Evolutionary conservation across 2,329 filamentous ascomycete genomes (phyloP), one percentile per base, ranked within the genome.

Genomic region (Xylariomycetidae sp.): DNA sequence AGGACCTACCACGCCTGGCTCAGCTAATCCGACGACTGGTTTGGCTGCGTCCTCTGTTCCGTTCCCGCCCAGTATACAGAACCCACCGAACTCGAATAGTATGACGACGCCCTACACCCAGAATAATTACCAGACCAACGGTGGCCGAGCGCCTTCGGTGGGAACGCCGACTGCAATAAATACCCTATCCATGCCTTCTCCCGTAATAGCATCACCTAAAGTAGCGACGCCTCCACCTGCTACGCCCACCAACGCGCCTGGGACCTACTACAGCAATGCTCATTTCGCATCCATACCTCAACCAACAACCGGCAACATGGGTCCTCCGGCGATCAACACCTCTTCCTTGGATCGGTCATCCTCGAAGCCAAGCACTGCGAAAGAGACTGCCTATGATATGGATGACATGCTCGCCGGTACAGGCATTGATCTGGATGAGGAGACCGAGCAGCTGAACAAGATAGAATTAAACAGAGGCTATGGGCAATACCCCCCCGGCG

Each of bases 401-500:
- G 86, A 83, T 45, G 89, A 96, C 62, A 85, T 88, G 31, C 63
- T 95, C 34, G 82, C 82, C 13, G 86, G 85, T 13, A 90, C 88
- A 12, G 88, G 88, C 31, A 88, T 96, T 43, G 86, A 95, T 64
- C 63, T 95, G 29, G 80, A 83, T 38, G 88, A 88, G 44, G 89
- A 95, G 58, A 87, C 94, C 53, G 85, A 88, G 48, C 85, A 80
- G 45, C 70, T 92, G 58, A 81, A 86, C 27, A 80, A 78, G 38
- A 68, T 79, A 33, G 66, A 78, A 46, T 61, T 70, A 32, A 61
- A 71, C 51, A 67, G 71, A 29, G 65, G 80, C 11, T 74, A 74
- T 40, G 64, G 66, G 11, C 63, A 76, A 15, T 75, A 82, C 40
- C 63, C 70, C 6, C 62, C 77, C 2, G 72, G 74, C 10, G 57